Percentiles rank a stretch among this genome's conserved stretches.
Evolutionary conservation across 2,329 filamentous ascomycete genomes (phyloP).

Genomic region (Colletotrichum graminicola): DNA sequence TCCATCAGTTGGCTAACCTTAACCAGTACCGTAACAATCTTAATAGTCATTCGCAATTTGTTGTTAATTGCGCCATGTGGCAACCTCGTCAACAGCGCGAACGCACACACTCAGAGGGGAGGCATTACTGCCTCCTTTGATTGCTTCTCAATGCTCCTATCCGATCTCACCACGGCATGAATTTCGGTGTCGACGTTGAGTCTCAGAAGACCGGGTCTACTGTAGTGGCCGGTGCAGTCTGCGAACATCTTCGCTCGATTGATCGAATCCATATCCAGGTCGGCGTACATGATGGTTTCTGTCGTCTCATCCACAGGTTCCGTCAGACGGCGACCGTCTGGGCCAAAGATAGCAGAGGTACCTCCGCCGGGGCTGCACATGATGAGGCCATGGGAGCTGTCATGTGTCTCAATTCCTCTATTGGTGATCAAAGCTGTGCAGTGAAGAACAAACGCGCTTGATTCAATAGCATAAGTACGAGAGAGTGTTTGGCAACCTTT

Average conservation of each 20-base stretch:
- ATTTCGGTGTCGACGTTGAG: slow-evolving; percentile 42
- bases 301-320: slow-evolving; percentile 53
- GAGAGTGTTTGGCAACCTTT: slow-evolving; percentile 52
- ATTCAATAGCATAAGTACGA: slow-evolving; percentile 57
- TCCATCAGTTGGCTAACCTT: not conserved
- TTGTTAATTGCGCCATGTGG: not conserved
- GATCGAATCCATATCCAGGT: slow-evolving; percentile 61
- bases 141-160: not conserved
- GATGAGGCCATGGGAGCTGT: slow-evolving; percentile 53
- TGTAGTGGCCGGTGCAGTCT: slow-evolving; percentile 54
- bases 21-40: not conserved
- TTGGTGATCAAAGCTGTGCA: slow-evolving; percentile 56
- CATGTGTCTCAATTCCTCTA: slow-evolving; percentile 55
- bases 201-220: slow-evolving; percentile 56
- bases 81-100: rapidly evolving
- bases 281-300: slow-evolving; percentile 64
- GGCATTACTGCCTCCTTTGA: not conserved
- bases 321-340: slow-evolving; percentile 62
- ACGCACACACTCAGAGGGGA: not conserved
- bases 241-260: slow-evolving; percentile 56
- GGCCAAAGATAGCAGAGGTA: slow-evolving; percentile 63
- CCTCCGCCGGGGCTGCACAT: slow-evolving; percentile 58
- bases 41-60: not conserved
- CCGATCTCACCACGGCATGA: not conserved
- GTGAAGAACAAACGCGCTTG: slow-evolving; percentile 56